These are phyloP conservation scores for Ehretia macrophylla DNA, from an alignment of 257 asterid species.

Conservation along the genomic window DNA sequence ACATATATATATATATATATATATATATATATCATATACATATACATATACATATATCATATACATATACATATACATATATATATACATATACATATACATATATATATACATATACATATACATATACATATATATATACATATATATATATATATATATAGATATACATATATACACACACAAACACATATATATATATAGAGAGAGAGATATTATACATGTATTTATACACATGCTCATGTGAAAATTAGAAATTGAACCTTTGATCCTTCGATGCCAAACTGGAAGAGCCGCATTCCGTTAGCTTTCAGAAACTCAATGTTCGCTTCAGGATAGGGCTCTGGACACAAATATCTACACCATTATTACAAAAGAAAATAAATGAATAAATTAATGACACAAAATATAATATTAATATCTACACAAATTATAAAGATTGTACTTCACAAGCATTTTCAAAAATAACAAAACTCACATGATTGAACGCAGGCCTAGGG, in stretches of 20 bases:
- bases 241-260: constrained; percentile 10
- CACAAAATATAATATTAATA: neutral
- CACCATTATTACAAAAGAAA: neutral
- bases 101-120: too few species aligned
- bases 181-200: too few species aligned
- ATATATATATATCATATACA: too few species aligned
- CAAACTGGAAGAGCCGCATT: constrained; percentile 75
- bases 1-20: too few species aligned
- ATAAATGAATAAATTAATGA: neutral
- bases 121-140: neutral
- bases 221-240: too few species aligned
- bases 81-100: too few species aligned
- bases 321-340: constrained; percentile 67
- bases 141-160: too few species aligned
- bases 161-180: too few species aligned
- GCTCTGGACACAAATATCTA: constrained; percentile 90
- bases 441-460: too few species aligned
- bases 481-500: constrained; percentile 91
- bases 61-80: too few species aligned
- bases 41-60: too few species aligned
- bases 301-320: constrained; percentile 67
- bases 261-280: constrained; percentile 90
- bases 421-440: neutral
- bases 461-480: too few species aligned
- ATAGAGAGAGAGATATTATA: neutral